A percentile compares a stretch with the other conserved stretches of the same genome.
phyloP scores from a whole-genome alignment of 139 green algal species.

The Spirogloea muscicola region DNA sequence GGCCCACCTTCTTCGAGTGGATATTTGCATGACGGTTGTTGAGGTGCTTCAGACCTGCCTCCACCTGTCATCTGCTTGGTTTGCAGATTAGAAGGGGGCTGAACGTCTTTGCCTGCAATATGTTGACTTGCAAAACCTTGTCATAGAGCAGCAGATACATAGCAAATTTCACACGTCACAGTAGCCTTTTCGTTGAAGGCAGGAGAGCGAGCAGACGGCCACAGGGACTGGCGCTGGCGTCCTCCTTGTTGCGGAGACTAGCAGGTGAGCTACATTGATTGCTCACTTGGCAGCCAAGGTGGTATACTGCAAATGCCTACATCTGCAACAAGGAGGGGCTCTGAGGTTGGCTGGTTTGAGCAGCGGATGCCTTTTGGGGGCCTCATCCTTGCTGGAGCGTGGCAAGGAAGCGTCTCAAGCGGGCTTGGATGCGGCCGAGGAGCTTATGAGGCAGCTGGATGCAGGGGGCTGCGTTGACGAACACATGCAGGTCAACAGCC shows the following conservation, averaged over 20 bases:
- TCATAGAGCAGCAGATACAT: too few species aligned
- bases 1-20: too few species aligned
- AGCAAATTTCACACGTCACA: too few species aligned
- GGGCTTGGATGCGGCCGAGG: conserved; percentile 48
- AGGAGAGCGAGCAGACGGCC: conserved; percentile 2
- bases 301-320: neutral
- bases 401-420: conserved; percentile 50
- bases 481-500: conserved; percentile 14
- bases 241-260: conserved; percentile 11
- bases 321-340: neutral
- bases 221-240: conserved; percentile 1
- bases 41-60: too few species aligned
- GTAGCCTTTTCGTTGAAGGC: too few species aligned
- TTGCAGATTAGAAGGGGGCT: too few species aligned
- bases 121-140: too few species aligned
- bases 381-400: conserved; percentile 45
- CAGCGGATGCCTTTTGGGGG: conserved; percentile 14
- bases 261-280: conserved; percentile 6
- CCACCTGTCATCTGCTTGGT: too few species aligned
- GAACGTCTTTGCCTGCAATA: too few species aligned
- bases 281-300: neutral
- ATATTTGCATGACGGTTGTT: too few species aligned
- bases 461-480: conserved; percentile 57
- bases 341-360: neutral
- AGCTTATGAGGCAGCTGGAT: conserved; percentile 59